Base-by-base conservation (phyloP, 2,329 filamentous ascomycete genomes). In the Colletotrichum sp. region DNA sequence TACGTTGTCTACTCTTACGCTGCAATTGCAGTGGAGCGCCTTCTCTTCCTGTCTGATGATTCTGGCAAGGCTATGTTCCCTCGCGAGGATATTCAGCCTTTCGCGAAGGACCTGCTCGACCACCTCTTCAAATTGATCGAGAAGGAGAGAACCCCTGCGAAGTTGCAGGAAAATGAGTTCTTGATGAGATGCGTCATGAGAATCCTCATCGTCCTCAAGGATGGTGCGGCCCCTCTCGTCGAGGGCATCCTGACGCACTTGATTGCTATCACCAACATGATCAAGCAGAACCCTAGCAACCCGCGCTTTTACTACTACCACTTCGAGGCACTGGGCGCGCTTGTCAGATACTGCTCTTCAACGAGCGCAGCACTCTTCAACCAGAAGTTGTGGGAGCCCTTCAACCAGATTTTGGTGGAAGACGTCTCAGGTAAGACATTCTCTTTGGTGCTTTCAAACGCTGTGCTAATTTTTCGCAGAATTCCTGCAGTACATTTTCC, bases 141-240 rank as follows among this genome's bases (percentile, higher is more conserved):
- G 81, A 95, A 94, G 81, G 93, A 98, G 78, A 88, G 89, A 6
- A 93, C 94, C 13, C 93, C 97, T 1, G 92, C 96, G 76, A 99
- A 98, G 87, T 92, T 99, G 75, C 97, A 99, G 81, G 97, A 99
- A 84, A 99, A 99, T 81, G 97, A 99, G 82, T 99, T 98, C 83
- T 84, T 99, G 80, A 98, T 99, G 96, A 94, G 95, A 79, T 99
- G 97, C 80, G 95, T 98, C 70, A 99, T 99, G 97, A 92, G 97
- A 78, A 96, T 99, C 15, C 88, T 99, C 74, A 95, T 99, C 77
- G 96, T 98, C 76, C 94, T 98, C 83, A 94, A 93, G 81, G 96
- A 98, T 62, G 94, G 92, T 33, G 91, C 96, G 16, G 84, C 92
- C 3, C 89, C 92, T 2, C 92, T 97, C 63, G 88, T 93, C 8